A percentile compares a stretch with the other conserved stretches of the same genome.
These are phyloP conservation scores for Pseudisothecium myosuroides DNA, from an alignment of 225 moss, liverwort and hornwort species.

Conservation along the genomic window DNA sequence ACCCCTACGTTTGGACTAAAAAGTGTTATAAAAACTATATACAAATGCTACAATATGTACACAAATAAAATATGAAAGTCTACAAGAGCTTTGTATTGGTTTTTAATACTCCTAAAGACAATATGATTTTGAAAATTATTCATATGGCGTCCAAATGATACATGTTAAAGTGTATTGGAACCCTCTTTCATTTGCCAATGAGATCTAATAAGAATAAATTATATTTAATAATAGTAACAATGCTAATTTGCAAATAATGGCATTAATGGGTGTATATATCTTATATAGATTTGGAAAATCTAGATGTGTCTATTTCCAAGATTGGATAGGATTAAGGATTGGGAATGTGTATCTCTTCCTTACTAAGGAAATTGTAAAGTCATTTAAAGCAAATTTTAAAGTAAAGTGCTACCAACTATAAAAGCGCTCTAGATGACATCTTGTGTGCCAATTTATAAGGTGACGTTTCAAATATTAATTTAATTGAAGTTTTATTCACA, in stretches of 20 bases:
- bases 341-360: rapidly evolving
- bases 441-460: neutral
- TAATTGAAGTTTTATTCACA: too few species aligned
- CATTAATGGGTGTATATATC: rapidly evolving
- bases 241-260: neutral
- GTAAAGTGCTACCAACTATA: neutral
- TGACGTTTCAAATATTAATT: neutral
- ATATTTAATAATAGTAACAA: neutral
- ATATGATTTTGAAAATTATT: too few species aligned
- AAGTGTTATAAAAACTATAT: rapidly evolving
- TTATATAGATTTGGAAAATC: neutral
- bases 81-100: too few species aligned
- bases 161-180: neutral
- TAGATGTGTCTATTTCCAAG: neutral
- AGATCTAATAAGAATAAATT: neutral
- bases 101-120: neutral
- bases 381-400: neutral
- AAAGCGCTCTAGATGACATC: neutral
- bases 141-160: rapidly evolving
- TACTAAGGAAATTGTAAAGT: neutral
- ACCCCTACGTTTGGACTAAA: too few species aligned
- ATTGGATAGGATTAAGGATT: neutral
- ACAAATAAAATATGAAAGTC: neutral
- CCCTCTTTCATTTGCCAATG: rapidly evolving
- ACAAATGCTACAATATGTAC: rapidly evolving